Base-by-base conservation (phyloP, 176 grass and related monocot genomes). In the Phoenix roebelenii region DNA sequence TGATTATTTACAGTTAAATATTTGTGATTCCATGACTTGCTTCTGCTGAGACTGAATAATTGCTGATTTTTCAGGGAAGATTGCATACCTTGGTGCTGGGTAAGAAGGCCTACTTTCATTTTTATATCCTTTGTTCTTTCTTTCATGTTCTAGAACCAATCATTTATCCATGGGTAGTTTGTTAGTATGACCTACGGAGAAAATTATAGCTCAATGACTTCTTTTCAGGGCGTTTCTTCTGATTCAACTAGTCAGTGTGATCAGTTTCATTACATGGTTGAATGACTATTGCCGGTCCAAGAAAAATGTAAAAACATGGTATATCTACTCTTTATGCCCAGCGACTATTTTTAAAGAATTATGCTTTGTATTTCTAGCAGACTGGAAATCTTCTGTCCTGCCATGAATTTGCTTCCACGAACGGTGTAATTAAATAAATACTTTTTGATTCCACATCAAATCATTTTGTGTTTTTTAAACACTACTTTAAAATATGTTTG, bases 51-150 rank as follows among this genome's bases (percentile, higher is more conserved):
- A 15, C 3, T 28, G 28, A 48, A 26, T 58, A 28, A 68, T 51
- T 58, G 25, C 39, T 64, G 4, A 52, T 64, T 29, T 16, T 72
- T 71, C 85, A 95, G 90, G 86, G 14, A 93, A 93, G 58, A 17
- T 98, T 2, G 88, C 88, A 6, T 88, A 92, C 59, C 92, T 98
- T 58, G 94, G 94, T 61, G 94, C 88, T 60, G 94, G 94, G 94
- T 98, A 89, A 67, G 49, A 19, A 65, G 9, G 61, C 23, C 76
- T 63, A 12, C 25, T 25, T 30, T 30, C 48, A 14, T 14, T 25
- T 23, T 50, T 51, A 16, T 70, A 29, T 22, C 3, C n/a, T 65
- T 60, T 51, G 32, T 54, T 16, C 44, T 71, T 48, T 50, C 25
- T 50, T 68, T 24, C 50, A 68, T 63, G 61, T 30, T 30, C 28